Evolutionary conservation across 768 basidiomycete genomes (phyloP).

Genomic region (Boletus pseudo-olivaceus): DNA sequence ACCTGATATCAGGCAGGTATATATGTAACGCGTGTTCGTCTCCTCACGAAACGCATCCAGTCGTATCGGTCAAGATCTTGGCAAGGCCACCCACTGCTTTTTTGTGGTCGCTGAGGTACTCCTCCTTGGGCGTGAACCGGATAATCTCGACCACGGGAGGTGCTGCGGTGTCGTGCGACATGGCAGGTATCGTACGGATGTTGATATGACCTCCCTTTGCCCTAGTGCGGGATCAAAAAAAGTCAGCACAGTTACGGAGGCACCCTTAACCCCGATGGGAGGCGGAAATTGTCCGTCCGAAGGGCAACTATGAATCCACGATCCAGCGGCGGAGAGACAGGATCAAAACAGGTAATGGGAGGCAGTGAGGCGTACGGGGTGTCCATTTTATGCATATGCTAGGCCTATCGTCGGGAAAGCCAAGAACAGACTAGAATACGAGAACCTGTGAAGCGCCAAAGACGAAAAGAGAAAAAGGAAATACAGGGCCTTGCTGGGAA

Average conservation of each 20-base stretch:
- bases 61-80: background rate
- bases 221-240: too few species aligned
- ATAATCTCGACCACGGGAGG: background rate
- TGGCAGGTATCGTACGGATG: background rate
- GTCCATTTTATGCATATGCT: background rate
- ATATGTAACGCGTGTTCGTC: too few species aligned
- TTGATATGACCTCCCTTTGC: too few species aligned
- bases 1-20: too few species aligned
- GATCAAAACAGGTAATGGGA: background rate
- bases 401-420: background rate
- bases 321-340: background rate
- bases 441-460: too few species aligned
- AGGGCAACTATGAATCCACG: background rate
- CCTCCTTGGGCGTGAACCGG: background rate
- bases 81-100: background rate
- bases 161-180: background rate
- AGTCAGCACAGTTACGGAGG: too few species aligned
- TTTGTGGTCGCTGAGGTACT: background rate
- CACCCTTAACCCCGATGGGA: background rate
- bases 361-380: too few species aligned
- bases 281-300: background rate
- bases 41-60: too few species aligned
- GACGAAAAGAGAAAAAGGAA: background rate
- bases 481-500: slow-evolving; percentile 37
- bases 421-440: background rate